phyloP scores from a whole-genome alignment of 2,329 filamentous ascomycete genomes.

The Ophiostoma australiae region DNA sequence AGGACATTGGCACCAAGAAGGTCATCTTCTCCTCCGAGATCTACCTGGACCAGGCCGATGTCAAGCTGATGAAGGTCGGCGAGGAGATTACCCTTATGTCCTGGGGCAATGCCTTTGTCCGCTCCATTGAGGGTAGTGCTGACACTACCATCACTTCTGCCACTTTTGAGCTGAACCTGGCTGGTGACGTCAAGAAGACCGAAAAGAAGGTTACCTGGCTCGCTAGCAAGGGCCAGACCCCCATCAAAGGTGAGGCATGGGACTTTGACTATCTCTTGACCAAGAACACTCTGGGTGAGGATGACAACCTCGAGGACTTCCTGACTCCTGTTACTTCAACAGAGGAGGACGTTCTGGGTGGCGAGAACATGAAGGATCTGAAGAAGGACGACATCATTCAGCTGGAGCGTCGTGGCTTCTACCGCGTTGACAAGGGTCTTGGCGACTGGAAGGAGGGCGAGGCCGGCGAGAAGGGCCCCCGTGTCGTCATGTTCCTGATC shows the following conservation, averaged over 20 bases:
- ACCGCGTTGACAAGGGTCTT: conserved; percentile 69
- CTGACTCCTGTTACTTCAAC: conserved; percentile 71
- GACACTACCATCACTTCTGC: conserved; percentile 59
- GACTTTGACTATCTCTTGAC: conserved; percentile 94
- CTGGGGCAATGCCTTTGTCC: conserved; percentile 86
- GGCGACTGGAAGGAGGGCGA: conserved; percentile 47
- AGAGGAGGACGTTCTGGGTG: conserved; percentile 69
- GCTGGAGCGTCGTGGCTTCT: conserved; percentile 90
- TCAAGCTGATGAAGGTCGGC: conserved; percentile 69
- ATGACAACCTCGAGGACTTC: conserved; percentile 79
- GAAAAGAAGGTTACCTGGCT: conserved; percentile 97
- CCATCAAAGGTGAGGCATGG: conserved; percentile 78
- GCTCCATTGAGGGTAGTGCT: conserved; percentile 53
- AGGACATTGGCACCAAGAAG: conserved; percentile 77
- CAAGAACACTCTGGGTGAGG: conserved; percentile 88
- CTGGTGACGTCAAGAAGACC: conserved; percentile 90
- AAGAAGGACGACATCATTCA: conserved; percentile 91
- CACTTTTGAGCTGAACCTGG: conserved; percentile 80
- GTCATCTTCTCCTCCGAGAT: conserved; percentile 71
- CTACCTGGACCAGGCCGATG: conserved; percentile 81
- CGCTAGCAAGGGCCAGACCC: conserved; percentile 65
- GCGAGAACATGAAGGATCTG: conserved; percentile 71
- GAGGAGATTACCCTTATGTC: conserved; percentile 96
- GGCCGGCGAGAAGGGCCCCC: conserved; percentile 45
- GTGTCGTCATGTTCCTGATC: conserved; percentile 53